A percentile compares a stretch with the other conserved stretches of the same genome.
phyloP scores from a whole-genome alignment of 192 early-diverging fungal genomes.

The Linnemannia elongata region DNA sequence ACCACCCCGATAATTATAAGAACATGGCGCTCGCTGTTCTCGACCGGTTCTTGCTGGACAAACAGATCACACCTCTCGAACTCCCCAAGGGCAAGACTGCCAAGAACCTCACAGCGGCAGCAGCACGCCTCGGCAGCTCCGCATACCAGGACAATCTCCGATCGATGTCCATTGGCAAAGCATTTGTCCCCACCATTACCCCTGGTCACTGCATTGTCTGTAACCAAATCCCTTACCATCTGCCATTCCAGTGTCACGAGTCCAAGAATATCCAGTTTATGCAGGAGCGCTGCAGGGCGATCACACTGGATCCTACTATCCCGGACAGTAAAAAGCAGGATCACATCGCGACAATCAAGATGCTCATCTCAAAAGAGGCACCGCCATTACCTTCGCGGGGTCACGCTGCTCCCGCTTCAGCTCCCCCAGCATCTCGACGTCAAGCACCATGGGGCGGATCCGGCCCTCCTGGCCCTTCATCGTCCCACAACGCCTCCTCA shows the following conservation, averaged over 20 bases:
- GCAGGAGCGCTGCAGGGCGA: constrained; percentile 48
- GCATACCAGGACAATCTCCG: constrained; percentile 53
- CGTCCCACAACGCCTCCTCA: constrained; percentile 3
- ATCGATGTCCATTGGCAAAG: constrained; percentile 53
- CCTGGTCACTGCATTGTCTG: constrained; percentile 55
- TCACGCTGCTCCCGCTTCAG: not conserved
- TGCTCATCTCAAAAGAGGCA: constrained; percentile 29
- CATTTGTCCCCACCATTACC: constrained; percentile 51
- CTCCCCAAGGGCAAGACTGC: constrained; percentile 37
- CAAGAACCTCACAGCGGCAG: constrained; percentile 38
- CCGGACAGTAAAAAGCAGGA: constrained; percentile 52
- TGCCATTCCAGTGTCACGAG: constrained; percentile 52
- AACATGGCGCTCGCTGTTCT: constrained; percentile 28
- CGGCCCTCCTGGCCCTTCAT: not conserved
- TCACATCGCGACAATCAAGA: constrained; percentile 48
- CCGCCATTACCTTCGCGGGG: not conserved
- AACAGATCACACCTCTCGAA: constrained; percentile 43
- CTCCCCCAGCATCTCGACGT: constrained; percentile 24
- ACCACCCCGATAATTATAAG: constrained; percentile 52
- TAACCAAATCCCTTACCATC: constrained; percentile 44
- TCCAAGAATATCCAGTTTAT: constrained; percentile 42
- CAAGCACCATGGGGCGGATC: constrained; percentile 5
- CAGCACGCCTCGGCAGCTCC: constrained; percentile 40
- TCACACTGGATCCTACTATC: constrained; percentile 53
- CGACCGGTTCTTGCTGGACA: constrained; percentile 44